Evolutionary conservation across 768 basidiomycete genomes (phyloP), one percentile per base, ranked within the genome.

Genomic region (Russula sp.): DNA sequence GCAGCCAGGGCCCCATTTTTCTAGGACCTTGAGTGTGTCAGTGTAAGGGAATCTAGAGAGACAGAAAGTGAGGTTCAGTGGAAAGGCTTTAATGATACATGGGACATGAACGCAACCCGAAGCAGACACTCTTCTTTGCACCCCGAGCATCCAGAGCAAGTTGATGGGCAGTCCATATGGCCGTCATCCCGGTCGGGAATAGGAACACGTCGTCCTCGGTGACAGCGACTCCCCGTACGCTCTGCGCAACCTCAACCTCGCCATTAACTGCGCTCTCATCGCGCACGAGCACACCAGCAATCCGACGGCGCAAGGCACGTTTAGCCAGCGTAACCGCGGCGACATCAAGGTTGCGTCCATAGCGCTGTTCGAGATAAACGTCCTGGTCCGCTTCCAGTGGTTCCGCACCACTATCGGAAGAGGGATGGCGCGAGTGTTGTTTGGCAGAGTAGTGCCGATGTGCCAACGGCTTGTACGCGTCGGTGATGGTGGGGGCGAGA

Each of bases 1-100:
- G 68, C 87, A 92, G 1, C 96, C 96, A 3, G 91, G 92, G 1
- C 96, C 96, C 94, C 94, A 98, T 75, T 99, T 98, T 69, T 94
- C 80, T 2, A 98, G 79, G 46, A 95, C 83, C 75, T 98, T 98
- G 63, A 96, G 83, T 5, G 96, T 98, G 72, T 98, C 96, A 10
- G 86, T 92, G 73, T 98, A 99, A 0, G 94, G 89, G 75, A 98
- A 99, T 18, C 95, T 97, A 67, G 6, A 26, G 10, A 54, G 24
- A 18, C 38, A 30, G 26, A 40, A 18, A 28, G 38, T 13, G 11
- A 22, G 38, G 9, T 26, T 24, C 40, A 16, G 24, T 14, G 16
- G 24, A 49, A 30, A 22, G 28, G n/a, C n/a, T 48, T 9, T 28
- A 32, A 22, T 11, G 50, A 24, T 22, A 32, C 16, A 28, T 9